Evolutionary conservation across 108 stramenopile genomes (phyloP), one percentile per base, ranked within the genome.

Genomic region (Cyclotella atomus): DNA sequence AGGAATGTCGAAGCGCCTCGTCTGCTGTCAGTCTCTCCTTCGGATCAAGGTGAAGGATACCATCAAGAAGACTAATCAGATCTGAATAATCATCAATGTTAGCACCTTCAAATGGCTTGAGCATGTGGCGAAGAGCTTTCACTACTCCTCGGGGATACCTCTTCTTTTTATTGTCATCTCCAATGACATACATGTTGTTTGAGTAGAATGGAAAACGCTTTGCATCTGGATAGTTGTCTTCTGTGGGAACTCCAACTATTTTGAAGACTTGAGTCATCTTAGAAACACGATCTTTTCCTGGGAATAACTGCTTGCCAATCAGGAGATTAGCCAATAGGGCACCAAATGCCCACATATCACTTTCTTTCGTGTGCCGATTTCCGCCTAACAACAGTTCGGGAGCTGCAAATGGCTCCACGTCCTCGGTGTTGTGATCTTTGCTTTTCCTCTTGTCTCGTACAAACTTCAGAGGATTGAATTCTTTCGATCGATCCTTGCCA

Each of bases 261-360:
- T 95, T 95, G 81, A 88, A 92, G 23, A 87, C 84, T 27, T 87
- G 69, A 0, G 56, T 49, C 60, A 92, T 67, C 43, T 88, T 76
- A 32, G 88, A 80, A 56, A 84, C 66, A 35, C 89, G 74, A 67
- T 91, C 91, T 72, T 87, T 87, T 16, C 88, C 90, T 16, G 85
- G 68, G 68, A 89, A 95, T n/a, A 87, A 55, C n/a, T 91, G 88
- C 59, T 89, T 91, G 21, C 84, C 76, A 43, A 95, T 70, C 8
- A 95, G 79, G 32, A 95, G 70, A 63, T 92, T 84, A 3, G 91
- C 89, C 30, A 95, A 52, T 33, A 95, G 59, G 69, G 89, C 86
- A 20, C 88, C 93, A n/a, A 92, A 59, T n/a, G 89, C 73, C 90
- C 90, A 95, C 56, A 95, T 84, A 62, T 95, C 93, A 9, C 84